Base-by-base conservation (phyloP, 306 rosid genomes). In the Vigna trinervia region DNA sequence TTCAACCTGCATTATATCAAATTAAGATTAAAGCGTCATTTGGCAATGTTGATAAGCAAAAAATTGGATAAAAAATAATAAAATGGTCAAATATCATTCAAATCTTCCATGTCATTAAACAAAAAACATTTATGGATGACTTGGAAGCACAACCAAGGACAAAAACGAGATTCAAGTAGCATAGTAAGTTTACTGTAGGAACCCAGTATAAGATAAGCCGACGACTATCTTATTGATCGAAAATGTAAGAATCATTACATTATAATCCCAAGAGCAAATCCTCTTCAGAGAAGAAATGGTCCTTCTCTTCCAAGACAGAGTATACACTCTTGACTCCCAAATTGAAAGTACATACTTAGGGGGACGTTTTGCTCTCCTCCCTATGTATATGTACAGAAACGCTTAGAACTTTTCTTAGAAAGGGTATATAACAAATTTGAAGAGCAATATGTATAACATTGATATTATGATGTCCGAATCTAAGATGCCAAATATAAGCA, bases 1-100 rank as follows among this genome's bases (percentile, higher is more conserved):
- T 83, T 93, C 84, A 93, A 45, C 84, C 97, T 92, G 84, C 50
- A 70, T 19, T n/a, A 38, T 6, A 62, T 20, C 34, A 51, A 32
- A 70, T 5, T 41, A 43, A 38, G 53, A 75, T 39, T 3, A 14
- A 62, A 19, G 54, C 45, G 34, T 45, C 34, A 52, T 56, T 58
- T 38, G 62, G 74, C 26, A 2, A 61, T 66, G 60, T 62, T 52
- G 11, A 14, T 6, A 67, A 38, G 64, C 15, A 46, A 7, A 50
- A 43, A 58, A 41, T 51, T 10, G 76, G 12, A 61, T 12, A 9
- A 13, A 72, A 12, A 0, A 36, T 12, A 8, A 47, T 36, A 47
- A 34, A 67, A 20, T 30, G 32, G 53, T 28, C 34, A 81, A 26
- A 43, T 6, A 39, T 30, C 28, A 50, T 1, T 66, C 57, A 39